These are phyloP conservation scores for Sphagnum tenellum DNA, from an alignment of 225 moss, liverwort and hornwort species.

Conservation along the genomic window DNA sequence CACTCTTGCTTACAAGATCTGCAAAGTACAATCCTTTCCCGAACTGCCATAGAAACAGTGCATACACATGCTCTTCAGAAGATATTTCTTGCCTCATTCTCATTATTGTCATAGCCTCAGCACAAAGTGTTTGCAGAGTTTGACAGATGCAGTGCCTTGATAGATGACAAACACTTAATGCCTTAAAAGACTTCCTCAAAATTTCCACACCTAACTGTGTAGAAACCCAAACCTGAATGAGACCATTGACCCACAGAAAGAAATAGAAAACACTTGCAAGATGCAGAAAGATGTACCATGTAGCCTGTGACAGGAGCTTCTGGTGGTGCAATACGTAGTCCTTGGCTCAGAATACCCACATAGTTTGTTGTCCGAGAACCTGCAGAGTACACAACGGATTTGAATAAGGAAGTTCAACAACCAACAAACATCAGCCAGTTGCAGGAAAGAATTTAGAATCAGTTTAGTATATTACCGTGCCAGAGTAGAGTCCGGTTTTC, in stretches of 20 bases:
- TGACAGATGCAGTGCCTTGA: too few species aligned
- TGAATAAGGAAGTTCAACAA: too few species aligned
- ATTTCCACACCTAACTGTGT: too few species aligned
- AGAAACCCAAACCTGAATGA: too few species aligned
- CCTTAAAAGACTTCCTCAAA: too few species aligned
- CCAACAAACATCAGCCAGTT: too few species aligned
- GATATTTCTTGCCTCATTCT: too few species aligned
- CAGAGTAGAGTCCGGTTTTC: slow-evolving; percentile 84
- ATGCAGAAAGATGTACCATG: slow-evolving; percentile 49
- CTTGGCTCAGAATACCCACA: slow-evolving; percentile 97
- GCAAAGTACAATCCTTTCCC: slow-evolving; percentile 98
- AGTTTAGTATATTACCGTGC: slow-evolving; percentile 55
- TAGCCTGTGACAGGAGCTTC: slow-evolving; percentile 96
- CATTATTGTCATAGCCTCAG: too few species aligned
- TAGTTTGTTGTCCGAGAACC: slow-evolving; percentile 94
- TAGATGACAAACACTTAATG: too few species aligned
- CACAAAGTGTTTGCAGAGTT: too few species aligned
- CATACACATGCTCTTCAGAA: too few species aligned
- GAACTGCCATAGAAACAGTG: slow-evolving; percentile 43
- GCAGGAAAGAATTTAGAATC: too few species aligned
- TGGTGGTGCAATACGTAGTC: slow-evolving; percentile 95
- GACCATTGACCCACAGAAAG: not conserved
- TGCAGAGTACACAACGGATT: slow-evolving; percentile 13
- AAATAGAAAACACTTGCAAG: not conserved
- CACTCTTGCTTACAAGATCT: slow-evolving; percentile 97